A percentile compares a stretch with the other conserved stretches of the same genome.
These are phyloP conservation scores for Spiraea crenata DNA, from an alignment of 331 rosid species.

Conservation along the genomic window DNA sequence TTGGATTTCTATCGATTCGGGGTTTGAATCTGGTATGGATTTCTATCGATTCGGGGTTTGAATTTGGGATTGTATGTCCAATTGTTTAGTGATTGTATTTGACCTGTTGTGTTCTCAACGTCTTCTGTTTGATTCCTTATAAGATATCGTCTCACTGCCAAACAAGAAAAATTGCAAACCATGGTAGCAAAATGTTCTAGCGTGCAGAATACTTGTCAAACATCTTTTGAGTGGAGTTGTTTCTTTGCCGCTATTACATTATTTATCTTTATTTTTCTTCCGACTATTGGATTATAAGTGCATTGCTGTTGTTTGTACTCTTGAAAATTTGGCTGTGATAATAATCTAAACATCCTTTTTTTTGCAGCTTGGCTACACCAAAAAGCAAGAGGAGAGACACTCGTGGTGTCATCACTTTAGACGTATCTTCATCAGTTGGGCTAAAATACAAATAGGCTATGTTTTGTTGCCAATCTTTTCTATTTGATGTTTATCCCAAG, in stretches of 20 bases:
- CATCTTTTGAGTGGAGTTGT: not conserved
- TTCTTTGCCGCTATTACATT: not conserved
- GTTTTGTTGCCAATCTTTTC: not conserved
- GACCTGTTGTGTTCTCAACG: no score
- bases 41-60: no score
- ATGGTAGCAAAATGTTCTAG: not conserved
- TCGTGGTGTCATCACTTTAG: constrained; percentile 94
- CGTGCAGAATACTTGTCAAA: not conserved
- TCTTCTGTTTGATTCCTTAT: not conserved
- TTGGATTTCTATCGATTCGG: no score
- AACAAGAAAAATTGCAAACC: not conserved
- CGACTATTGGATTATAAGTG: not conserved
- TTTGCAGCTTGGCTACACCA: constrained; percentile 92
- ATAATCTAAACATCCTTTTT: constrained; percentile 23
- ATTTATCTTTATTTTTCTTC: not conserved
- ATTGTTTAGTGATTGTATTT: no score
- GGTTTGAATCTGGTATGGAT: no score
- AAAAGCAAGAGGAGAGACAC: constrained; percentile 89
- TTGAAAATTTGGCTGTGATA: constrained; percentile 2
- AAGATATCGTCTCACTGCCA: not conserved
- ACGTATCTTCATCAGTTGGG: no score
- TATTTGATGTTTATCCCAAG: not conserved
- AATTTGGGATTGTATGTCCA: no score
- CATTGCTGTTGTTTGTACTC: not conserved
- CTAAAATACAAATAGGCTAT: not conserved